Conservation (phyloP, 2,329 filamentous ascomycete species). For the Penicillium sp. region DNA sequence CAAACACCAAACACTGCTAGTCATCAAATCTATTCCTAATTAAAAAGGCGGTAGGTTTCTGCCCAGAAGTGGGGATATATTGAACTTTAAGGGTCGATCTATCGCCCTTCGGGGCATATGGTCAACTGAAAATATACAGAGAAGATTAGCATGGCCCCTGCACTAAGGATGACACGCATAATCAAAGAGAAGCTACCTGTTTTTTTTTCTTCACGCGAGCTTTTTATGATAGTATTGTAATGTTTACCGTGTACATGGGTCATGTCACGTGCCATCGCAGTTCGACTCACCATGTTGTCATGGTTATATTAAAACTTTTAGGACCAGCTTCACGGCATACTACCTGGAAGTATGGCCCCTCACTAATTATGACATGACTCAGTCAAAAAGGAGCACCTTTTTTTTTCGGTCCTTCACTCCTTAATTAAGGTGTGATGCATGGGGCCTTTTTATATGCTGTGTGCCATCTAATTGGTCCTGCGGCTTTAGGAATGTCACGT, state of each 20-base stretch:
- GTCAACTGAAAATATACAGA: conserved; percentile 68
- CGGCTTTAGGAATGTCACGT: too few species aligned
- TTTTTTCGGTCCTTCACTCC: not conserved
- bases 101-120: conserved; percentile 44
- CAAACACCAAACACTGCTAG: too few species aligned
- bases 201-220: too few species aligned
- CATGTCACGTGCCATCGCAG: too few species aligned
- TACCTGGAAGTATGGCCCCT: conserved; percentile 77
- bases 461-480: too few species aligned
- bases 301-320: too few species aligned
- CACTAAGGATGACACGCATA: conserved; percentile 80
- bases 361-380: conserved; percentile 70
- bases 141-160: conserved; percentile 80
- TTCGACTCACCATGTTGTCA: too few species aligned
- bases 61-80: not conserved
- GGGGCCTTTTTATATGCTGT: too few species aligned
- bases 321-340: conserved; percentile 41
- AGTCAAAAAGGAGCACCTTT: not conserved
- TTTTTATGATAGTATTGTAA: too few species aligned
- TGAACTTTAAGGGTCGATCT: not conserved
- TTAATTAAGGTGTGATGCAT: too few species aligned
- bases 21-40: too few species aligned
- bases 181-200: not conserved
- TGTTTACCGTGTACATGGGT: too few species aligned
- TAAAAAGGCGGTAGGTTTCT: not conserved